Evolutionary conservation across 1,139 yeast genomes (phyloP), one percentile per base, ranked within the genome.

Genomic region (Kodamaea fungicola): DNA sequence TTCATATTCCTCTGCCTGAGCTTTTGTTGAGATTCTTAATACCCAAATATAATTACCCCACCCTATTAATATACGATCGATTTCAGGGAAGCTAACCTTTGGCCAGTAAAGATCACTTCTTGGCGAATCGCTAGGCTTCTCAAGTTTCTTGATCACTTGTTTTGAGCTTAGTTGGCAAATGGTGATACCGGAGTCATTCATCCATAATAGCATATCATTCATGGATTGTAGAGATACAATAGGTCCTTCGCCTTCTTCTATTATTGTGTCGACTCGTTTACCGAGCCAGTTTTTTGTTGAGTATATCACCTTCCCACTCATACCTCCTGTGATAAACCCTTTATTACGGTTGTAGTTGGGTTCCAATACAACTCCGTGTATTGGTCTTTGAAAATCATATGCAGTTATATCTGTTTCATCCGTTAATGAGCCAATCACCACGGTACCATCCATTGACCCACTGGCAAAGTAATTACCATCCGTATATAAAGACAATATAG

Each of bases 371-470:
- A 92, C 94, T 0, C 95, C 80, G 55, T 89, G 95, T 0, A 94
- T 77, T 0, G 98, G 97, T 25, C 97, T 65, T 51, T 85, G 83
- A 57, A 89, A 87, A 57, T 89, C 95, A 47, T 78, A 84, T 2
- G 89, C 89, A 0, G 76, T 69, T 3, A 84, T 76, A 48, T 83
- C 94, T 22, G 71, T 65, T 12, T 75, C 78, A 42, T 83, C 88
- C 2, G 47, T 44, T 0, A 85, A 65, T 0, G 90, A 76, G 0
- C 96, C 94, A 8, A 90, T 76, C 0, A 87, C 89, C 0, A 90
- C 84, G 0, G 96, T 85, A 0, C 98, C 97, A 55, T 92, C 97
- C 70, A 90, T 83, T 0, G 97, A 88, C 0, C 90, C 96, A 0
- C 95, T 82, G 0, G 90, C 95, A 47, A 90, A 78, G 50, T 72